Conservation (phyloP, 805 yeast species). For the Starmerella lactis-condensi region DNA sequence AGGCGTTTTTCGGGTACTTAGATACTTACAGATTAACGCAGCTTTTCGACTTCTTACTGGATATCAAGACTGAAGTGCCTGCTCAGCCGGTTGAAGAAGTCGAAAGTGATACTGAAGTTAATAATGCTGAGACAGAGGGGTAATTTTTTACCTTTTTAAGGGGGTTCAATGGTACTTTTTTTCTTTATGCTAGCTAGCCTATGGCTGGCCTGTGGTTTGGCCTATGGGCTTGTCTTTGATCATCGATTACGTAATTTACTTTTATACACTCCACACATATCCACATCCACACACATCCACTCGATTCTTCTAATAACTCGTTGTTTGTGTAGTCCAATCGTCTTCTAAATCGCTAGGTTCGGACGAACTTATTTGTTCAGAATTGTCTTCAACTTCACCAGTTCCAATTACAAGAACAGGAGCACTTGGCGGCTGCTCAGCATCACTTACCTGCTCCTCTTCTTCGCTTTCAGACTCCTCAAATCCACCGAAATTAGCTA, state of each 20-base stretch:
- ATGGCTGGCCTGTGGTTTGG: too few species aligned
- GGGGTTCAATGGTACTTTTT: too few species aligned
- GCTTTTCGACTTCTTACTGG: slow-evolving; percentile 36
- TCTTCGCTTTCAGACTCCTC: slow-evolving; percentile 19
- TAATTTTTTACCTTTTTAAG: too few species aligned
- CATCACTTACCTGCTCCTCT: slow-evolving; percentile 23
- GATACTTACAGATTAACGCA: slow-evolving; percentile 60
- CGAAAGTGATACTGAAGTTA: slow-evolving; percentile 20
- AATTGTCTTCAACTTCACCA: slow-evolving; percentile 12
- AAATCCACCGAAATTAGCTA: slow-evolving; percentile 13
- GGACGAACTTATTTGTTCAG: slow-evolving; percentile 8
- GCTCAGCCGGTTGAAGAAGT: slow-evolving; percentile 16
- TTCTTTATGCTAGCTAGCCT: too few species aligned
- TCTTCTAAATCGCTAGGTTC: too few species aligned
- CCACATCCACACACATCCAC: too few species aligned
- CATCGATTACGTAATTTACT: too few species aligned
- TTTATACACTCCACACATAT: too few species aligned
- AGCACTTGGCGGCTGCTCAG: slow-evolving; percentile 18
- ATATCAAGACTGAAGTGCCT: slow-evolving; percentile 13
- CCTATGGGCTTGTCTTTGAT: too few species aligned
- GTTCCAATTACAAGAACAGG: slow-evolving; percentile 18
- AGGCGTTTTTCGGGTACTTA: slow-evolving; percentile 78
- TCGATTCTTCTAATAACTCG: too few species aligned
- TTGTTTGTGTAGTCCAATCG: too few species aligned
- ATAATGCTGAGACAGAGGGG: slow-evolving; percentile 22